Percentiles rank a stretch among this genome's conserved stretches.
phyloP scores from a whole-genome alignment of 768 basidiomycete species.

The Mycena indigotica region DNA sequence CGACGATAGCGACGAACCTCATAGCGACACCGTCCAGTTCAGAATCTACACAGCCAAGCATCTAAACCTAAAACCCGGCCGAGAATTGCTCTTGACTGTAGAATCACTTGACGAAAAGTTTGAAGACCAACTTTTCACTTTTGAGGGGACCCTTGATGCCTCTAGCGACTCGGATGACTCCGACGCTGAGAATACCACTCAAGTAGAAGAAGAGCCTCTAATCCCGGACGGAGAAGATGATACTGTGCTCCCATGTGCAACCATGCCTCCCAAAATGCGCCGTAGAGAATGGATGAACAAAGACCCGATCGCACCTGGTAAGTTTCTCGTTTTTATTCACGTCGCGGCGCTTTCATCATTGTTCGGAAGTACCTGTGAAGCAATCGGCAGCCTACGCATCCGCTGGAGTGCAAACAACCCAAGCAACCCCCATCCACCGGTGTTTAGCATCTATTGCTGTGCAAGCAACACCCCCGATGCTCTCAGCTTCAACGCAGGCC shows the following conservation, averaged over 20 bases:
- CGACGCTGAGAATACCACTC: slow-evolving; percentile 36
- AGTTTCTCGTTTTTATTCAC: background rate
- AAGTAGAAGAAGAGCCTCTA: slow-evolving; percentile 36
- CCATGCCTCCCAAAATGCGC: slow-evolving; percentile 66
- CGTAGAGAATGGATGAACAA: slow-evolving; percentile 56
- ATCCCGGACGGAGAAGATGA: slow-evolving; percentile 44
- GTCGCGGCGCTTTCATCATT: slow-evolving; percentile 1
- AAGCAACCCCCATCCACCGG: slow-evolving; percentile 9
- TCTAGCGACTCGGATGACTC: slow-evolving; percentile 38
- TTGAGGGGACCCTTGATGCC: slow-evolving; percentile 53
- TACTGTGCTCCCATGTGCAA: slow-evolving; percentile 32
- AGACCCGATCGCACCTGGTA: slow-evolving; percentile 45
- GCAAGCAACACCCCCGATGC: slow-evolving; percentile 7
- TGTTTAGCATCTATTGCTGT: slow-evolving; percentile 18
- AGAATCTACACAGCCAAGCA: slow-evolving; percentile 69
- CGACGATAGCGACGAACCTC: slow-evolving; percentile 39
- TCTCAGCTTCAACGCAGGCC: background rate
- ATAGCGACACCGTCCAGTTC: slow-evolving; percentile 49
- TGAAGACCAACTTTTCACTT: slow-evolving; percentile 58
- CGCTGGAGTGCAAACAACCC: slow-evolving; percentile 50
- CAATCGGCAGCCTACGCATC: slow-evolving; percentile 34
- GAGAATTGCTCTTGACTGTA: slow-evolving; percentile 67
- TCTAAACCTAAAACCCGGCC: slow-evolving; percentile 70
- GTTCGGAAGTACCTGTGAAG: slow-evolving; percentile 13
- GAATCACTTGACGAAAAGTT: slow-evolving; percentile 53